Conservation (phyloP, 192 early-diverging fungal species). For the Entomortierella lignicola region DNA sequence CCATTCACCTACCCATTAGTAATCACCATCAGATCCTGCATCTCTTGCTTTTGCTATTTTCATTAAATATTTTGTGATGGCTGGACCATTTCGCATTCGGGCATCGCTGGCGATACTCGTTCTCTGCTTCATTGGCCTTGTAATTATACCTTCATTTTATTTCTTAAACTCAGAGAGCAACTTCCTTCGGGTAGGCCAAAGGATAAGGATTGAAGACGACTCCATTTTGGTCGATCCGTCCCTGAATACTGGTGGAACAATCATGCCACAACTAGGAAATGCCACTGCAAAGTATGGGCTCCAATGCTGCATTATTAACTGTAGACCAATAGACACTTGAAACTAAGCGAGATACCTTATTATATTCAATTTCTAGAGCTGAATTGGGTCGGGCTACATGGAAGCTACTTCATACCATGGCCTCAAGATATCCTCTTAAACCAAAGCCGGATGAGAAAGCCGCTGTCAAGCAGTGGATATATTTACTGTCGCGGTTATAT, state of each 20-base stretch:
- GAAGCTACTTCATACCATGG: slow-evolving; percentile 95
- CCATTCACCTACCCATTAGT: too few species aligned
- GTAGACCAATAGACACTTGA: background rate
- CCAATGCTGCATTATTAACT: background rate
- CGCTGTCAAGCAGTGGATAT: slow-evolving; percentile 84
- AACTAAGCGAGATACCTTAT: background rate
- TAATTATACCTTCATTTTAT: slow-evolving; percentile 45
- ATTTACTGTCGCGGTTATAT: slow-evolving; percentile 86
- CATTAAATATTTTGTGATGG: background rate
- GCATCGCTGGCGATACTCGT: slow-evolving; percentile 17
- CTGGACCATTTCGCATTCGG: slow-evolving; percentile 19
- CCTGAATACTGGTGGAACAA: slow-evolving; percentile 36
- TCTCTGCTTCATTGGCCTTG: slow-evolving; percentile 41
- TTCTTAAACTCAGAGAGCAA: slow-evolving; percentile 15
- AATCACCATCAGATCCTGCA: too few species aligned
- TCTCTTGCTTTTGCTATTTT: background rate
- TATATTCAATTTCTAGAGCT: slow-evolving; percentile 65
- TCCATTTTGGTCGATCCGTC: slow-evolving; percentile 32
- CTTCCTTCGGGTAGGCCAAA: background rate
- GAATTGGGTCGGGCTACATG: slow-evolving; percentile 91
- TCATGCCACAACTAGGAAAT: slow-evolving; percentile 61
- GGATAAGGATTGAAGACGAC: background rate
- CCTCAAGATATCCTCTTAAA: slow-evolving; percentile 83
- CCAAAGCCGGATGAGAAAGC: slow-evolving; percentile 81
- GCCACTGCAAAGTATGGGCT: slow-evolving; percentile 55